Conservation (phyloP, 495 filamentous ascomycete species). For the Echria macrotheca region DNA sequence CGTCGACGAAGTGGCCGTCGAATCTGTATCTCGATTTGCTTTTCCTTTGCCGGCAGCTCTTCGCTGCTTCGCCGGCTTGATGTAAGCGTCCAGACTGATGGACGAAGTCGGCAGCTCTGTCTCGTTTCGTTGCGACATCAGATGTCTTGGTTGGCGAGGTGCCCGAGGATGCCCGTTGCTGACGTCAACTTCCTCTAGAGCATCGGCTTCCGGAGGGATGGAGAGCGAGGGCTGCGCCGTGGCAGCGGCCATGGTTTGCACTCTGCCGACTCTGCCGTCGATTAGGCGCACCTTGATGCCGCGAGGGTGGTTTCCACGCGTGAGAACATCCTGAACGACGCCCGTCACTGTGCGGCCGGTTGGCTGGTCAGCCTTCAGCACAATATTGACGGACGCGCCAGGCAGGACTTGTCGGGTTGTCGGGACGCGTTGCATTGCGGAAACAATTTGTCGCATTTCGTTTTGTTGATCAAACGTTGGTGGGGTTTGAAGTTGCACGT, state of each 20-base stretch:
- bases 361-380: slow-evolving; percentile 65
- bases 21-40: slow-evolving; percentile 8
- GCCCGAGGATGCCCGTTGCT: not conserved
- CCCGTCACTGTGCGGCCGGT: slow-evolving; percentile 64
- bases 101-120: slow-evolving; percentile 14
- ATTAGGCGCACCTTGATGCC: slow-evolving; percentile 69
- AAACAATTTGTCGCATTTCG: not conserved
- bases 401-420: slow-evolving; percentile 44
- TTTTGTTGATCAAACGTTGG: slow-evolving; percentile 7
- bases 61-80: slow-evolving; percentile 38
- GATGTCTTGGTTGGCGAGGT: not conserved
- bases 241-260: slow-evolving; percentile 49
- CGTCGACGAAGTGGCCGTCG: slow-evolving; percentile 1
- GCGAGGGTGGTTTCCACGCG: slow-evolving; percentile 63
- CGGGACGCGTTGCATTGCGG: slow-evolving; percentile 36
- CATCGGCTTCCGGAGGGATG: not conserved
- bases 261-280: slow-evolving; percentile 63
- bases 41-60: slow-evolving; percentile 21
- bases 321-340: slow-evolving; percentile 55
- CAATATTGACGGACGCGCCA: slow-evolving; percentile 59
- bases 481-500: no score
- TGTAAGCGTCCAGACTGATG: slow-evolving; percentile 40
- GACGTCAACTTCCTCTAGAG: not conserved
- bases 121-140: slow-evolving; percentile 6
- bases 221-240: not conserved